Percentiles rank a stretch among this genome's conserved stretches.
Conservation (phyloP, 306 rosid genomes). For the Oxytropis ochrocephala region DNA sequence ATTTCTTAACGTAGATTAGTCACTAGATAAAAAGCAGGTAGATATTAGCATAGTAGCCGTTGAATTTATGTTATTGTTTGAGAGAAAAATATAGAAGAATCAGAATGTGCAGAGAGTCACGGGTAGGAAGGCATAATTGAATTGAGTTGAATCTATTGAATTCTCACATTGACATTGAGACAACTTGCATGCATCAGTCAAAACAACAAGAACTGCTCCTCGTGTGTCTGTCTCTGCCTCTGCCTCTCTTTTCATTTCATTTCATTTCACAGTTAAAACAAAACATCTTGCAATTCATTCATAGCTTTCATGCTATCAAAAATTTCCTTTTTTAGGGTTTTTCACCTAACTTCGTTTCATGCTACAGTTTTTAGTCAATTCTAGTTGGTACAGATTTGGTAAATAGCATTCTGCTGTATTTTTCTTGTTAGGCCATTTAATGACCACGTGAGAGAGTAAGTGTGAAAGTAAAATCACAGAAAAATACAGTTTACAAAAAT, state of each 20-base stretch:
- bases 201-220: neutral
- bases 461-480: neutral
- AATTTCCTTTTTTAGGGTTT: neutral
- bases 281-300: constrained; percentile 2
- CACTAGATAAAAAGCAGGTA: too few species aligned
- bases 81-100: neutral
- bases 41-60: constrained; percentile 9
- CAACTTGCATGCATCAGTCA: neutral
- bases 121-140: neutral
- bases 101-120: constrained; percentile 4
- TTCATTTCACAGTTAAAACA: neutral
- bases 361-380: constrained; percentile 1
- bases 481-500: neutral
- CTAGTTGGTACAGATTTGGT: neutral
- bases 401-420: neutral
- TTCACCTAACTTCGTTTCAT: neutral
- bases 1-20: too few species aligned
- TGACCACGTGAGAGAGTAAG: neutral
- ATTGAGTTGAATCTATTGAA: neutral
- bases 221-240: neutral
- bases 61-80: neutral
- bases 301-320: neutral
- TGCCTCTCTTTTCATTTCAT: neutral
- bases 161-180: constrained; percentile 4
- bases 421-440: neutral